A percentile compares a stretch with the other conserved stretches of the same genome.
Evolutionary conservation across 148 eudicot species (phyloP).

Genomic region (Diospyros lotus): DNA sequence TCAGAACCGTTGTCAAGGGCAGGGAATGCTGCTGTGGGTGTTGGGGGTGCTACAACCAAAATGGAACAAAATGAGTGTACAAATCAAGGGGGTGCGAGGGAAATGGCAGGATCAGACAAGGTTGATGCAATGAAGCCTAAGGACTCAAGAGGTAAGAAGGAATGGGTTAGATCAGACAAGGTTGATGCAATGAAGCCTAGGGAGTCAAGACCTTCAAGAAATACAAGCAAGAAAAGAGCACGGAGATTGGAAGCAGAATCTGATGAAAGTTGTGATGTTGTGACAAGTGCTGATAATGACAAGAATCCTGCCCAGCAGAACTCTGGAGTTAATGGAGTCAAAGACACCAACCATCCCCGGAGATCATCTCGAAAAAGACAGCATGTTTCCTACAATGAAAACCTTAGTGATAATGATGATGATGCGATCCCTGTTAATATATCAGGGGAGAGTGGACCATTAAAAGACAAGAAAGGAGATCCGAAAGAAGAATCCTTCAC

Average conservation of each 20-base stretch:
- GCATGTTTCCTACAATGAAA: conserved; percentile 30
- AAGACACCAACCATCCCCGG: conserved; percentile 6
- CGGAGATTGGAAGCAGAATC: conserved; percentile 24
- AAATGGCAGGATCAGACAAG: background rate
- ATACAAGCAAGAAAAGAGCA: conserved; percentile 23
- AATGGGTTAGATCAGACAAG: conserved; percentile 1
- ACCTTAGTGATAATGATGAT: conserved; percentile 20
- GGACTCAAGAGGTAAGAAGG: background rate
- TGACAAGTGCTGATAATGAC: conserved; percentile 17
- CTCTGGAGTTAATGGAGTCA: conserved; percentile 7
- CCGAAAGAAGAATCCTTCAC: conserved; percentile 4
- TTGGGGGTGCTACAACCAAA: conserved; percentile 14
- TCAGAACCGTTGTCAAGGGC: conserved; percentile 9
- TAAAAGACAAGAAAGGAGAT: conserved; percentile 1
- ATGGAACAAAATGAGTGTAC: conserved; percentile 7
- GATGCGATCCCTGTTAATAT: conserved; percentile 20
- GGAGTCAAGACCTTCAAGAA: conserved; percentile 9
- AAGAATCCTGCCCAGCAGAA: conserved; percentile 7
- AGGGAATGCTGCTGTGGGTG: conserved; percentile 11
- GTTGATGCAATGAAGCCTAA: conserved; percentile 8
- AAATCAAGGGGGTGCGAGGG: conserved; percentile 10
- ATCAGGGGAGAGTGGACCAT: background rate
- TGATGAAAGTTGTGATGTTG: conserved; percentile 26
- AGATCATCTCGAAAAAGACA: conserved; percentile 32
- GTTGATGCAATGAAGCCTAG: conserved; percentile 8